phyloP scores from a whole-genome alignment of 176 grass and related monocot genomes.

The Zoysia pacifica region DNA sequence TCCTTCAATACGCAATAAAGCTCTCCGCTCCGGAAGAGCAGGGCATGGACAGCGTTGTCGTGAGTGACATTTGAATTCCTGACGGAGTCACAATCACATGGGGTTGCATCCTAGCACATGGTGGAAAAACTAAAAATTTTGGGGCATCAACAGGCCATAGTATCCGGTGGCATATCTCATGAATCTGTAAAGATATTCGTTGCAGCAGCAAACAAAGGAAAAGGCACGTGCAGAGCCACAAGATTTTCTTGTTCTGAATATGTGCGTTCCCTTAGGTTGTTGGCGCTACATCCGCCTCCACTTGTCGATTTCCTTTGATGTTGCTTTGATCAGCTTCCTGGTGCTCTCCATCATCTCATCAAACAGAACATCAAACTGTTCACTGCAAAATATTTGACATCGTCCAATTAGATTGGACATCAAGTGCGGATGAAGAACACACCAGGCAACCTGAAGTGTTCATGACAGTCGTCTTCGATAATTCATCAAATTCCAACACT shows the following conservation, averaged over 20 bases:
- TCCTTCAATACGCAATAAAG: constrained; percentile 34
- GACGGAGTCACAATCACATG: constrained; percentile 39
- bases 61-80: constrained; percentile 24
- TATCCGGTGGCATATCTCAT: constrained; percentile 28
- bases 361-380: constrained; percentile 62
- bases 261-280: not conserved
- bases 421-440: not conserved
- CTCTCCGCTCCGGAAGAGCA: constrained; percentile 24
- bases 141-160: constrained; percentile 7
- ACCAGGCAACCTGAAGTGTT: not conserved
- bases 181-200: constrained; percentile 36
- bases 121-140: constrained; percentile 29
- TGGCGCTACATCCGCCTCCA: constrained; percentile 65
- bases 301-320: constrained; percentile 84
- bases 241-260: not conserved
- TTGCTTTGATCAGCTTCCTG: constrained; percentile 70
- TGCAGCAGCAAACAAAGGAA: constrained; percentile 15
- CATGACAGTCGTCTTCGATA: not conserved
- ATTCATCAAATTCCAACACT: not conserved
- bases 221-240: not conserved
- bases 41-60: constrained; percentile 24
- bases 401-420: not conserved
- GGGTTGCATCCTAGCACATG: constrained; percentile 44
- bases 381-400: constrained; percentile 45
- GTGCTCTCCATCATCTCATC: constrained; percentile 86